These are phyloP conservation scores for Seiridium cupressi DNA, from an alignment of 2,329 filamentous ascomycete genomes.

Conservation along the genomic window DNA sequence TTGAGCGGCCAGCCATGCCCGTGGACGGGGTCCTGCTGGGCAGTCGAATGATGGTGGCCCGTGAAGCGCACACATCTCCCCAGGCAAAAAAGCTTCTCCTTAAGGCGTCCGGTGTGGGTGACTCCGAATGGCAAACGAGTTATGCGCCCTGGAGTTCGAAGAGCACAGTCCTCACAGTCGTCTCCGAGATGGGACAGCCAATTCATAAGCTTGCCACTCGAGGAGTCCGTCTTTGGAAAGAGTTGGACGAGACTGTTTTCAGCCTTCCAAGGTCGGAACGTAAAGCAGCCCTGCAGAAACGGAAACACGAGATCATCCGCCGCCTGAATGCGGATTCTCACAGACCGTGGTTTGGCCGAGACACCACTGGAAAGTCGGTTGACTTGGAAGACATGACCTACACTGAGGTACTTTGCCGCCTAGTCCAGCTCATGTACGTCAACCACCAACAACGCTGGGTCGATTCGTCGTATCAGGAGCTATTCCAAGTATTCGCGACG, in stretches of 20 bases:
- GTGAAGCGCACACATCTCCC: slow-evolving; percentile 84
- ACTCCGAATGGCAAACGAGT: slow-evolving; percentile 84
- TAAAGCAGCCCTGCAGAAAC: slow-evolving; percentile 80
- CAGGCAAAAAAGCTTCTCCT: slow-evolving; percentile 87
- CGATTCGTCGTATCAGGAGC: slow-evolving; percentile 73
- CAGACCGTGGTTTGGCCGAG: slow-evolving; percentile 93
- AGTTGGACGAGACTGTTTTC: slow-evolving; percentile 99
- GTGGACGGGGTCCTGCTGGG: slow-evolving; percentile 90
- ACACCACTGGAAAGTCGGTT: slow-evolving; percentile 49
- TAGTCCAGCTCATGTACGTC: slow-evolving; percentile 88
- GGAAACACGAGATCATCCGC: slow-evolving; percentile 86
- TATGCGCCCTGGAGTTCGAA: slow-evolving; percentile 51
- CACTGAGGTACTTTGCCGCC: slow-evolving; percentile 77
- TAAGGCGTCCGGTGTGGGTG: slow-evolving; percentile 77
- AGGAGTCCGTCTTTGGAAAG: slow-evolving; percentile 93
- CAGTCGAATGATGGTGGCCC: slow-evolving; percentile 91
- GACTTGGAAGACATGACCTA: slow-evolving; percentile 97
- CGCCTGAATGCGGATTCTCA: slow-evolving; percentile 95
- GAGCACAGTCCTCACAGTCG: slow-evolving; percentile 79
- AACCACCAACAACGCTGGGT: slow-evolving; percentile 91
- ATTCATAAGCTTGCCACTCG: slow-evolving; percentile 98
- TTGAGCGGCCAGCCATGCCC: slow-evolving; percentile 88
- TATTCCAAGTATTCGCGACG: slow-evolving; percentile 93
- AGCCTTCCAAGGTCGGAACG: slow-evolving; percentile 92
- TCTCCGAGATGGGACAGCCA: slow-evolving; percentile 98